Evolutionary conservation across 495 filamentous ascomycete genomes (phyloP), one percentile per base, ranked within the genome.

Genomic region (Bacidia rubella): DNA sequence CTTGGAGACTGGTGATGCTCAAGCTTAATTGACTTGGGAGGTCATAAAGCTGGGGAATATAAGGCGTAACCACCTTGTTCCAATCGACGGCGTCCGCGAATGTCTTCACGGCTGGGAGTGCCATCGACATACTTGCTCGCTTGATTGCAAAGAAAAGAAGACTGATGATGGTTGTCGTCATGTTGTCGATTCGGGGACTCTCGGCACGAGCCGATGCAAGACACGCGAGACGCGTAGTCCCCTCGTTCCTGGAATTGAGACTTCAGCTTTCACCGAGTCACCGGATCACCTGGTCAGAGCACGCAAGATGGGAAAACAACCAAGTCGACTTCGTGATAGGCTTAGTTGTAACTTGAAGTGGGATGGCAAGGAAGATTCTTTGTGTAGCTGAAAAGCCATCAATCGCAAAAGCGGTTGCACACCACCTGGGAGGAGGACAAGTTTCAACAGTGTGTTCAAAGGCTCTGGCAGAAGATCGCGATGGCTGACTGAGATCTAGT

Each of bases 371-470:
- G 26, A 76, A 74, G 65, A 80, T 94, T 55, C 75, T 98, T 23
- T 97, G 93, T 63, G 89, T 98, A 57, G 92, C 92, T 52, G 92
- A 98, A 63, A 98, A 98, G 69, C 89, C 89, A 49, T 90, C 90
- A 29, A 97, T 98, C 53, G 85, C 92, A 48, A 95, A 88, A 67
- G 87, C 92, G 42, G 93, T 98, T 47, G 84, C 92, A 27, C 76
- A 80, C 47, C 90, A 96, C 69, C 74, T 98, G 46, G 82, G 83
- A 20, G 88, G 87, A 49, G 86, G 87, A 45, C 66, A 71, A 23
- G 74, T 81, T 50, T 75, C 77, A 63, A 80, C 74, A 38, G 89
- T 93, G 70, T 66, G 80, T 77, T n/a, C 48, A 39, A 41, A 15
- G 11, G 25, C 1, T 4, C 17, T 54, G 2, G 15, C n/a, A 3